Evolutionary conservation across 768 basidiomycete species (phyloP), one percentile per base, ranked within the genome.

Genomic region (Pleurotus tuber-regium): DNA sequence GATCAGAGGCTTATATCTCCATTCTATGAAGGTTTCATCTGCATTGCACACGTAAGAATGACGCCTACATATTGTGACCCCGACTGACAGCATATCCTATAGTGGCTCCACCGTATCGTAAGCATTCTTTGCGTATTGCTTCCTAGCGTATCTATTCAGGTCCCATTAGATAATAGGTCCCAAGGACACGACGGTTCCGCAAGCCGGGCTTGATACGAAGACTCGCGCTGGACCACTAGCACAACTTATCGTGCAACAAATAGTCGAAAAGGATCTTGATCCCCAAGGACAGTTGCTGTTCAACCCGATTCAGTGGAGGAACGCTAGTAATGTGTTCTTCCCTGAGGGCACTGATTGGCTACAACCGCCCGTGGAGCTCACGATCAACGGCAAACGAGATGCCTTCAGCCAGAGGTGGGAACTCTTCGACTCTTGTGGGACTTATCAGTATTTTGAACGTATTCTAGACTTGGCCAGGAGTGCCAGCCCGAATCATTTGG

Each of bases 161-260:
- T 2, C 5, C 0, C 25, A 21, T 50, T 24, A 50, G 49, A 50
- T 41, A 25, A 41, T 50, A 14, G 49, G 35, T 24, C 76, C 79
- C 2, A 82, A 75, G 59, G 50, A 62, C 24, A 76, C 72, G 2
- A 79, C 79, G 0, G 74, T 72, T 28, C 79, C 81, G n/a, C 78
- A 83, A 61, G 77, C 80, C 26, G 80, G 79, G 1, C 63, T 83
- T n/a, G 74, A 82, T 59, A 79, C 79, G 21, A 69, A 66, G 33
- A 64, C 49, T 1, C 67, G 73, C 23, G 70, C 61, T 14, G 63
- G 65, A 12, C 67, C 65, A 2, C 64, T 74, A 39, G 71, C 72
- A 3, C 63, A 61, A 48, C 56, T 65, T 16, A 71, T 73, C 58
- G 64, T 66, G 24, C 59, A 77, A 56, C 59, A 65, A 25, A 74